Conservation (phyloP, 306 rosid genomes). For the apple (Malus domestica) region DNA sequence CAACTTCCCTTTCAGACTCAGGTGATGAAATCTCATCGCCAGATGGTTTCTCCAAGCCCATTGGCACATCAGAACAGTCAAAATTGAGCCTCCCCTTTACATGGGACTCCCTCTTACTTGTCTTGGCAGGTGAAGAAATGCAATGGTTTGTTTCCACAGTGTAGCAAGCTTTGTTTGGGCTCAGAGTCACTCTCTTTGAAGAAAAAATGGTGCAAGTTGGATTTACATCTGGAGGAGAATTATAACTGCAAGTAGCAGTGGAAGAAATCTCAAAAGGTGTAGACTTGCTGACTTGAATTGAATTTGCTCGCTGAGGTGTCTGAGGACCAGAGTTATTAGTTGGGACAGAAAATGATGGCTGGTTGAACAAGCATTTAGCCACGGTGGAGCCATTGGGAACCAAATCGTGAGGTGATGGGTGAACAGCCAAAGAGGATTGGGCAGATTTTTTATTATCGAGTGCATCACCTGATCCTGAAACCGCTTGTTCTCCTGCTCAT, state of each 20-base stretch:
- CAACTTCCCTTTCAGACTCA: constrained; percentile 45
- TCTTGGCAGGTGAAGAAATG: constrained; percentile 52
- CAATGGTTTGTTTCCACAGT: constrained; percentile 56
- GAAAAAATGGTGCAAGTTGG: constrained; percentile 65
- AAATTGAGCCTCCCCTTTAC: constrained; percentile 73
- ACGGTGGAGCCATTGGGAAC: constrained; percentile 47
- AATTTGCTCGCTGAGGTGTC: constrained; percentile 51
- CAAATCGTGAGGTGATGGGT: constrained; percentile 27
- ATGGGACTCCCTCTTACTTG: constrained; percentile 48
- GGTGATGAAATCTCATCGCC: constrained; percentile 35
- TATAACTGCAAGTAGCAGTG: constrained; percentile 29
- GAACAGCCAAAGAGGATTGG: constrained; percentile 26
- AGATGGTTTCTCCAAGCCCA: constrained; percentile 22
- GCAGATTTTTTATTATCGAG: constrained; percentile 25
- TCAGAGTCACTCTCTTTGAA: constrained; percentile 68
- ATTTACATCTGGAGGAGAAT: constrained; percentile 28
- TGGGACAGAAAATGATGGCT: constrained; percentile 33
- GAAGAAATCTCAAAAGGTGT: constrained; percentile 43
- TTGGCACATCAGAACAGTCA: constrained; percentile 37
- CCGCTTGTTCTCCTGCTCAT: constrained; percentile 24
- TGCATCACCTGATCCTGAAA: constrained; percentile 23
- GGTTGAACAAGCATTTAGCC: constrained; percentile 67
- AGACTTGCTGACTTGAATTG: constrained; percentile 40
- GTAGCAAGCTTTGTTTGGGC: constrained; percentile 60
- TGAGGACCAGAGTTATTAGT: constrained; percentile 42